A percentile compares a stretch with the other conserved stretches of the same genome.
Conservation (phyloP, 2,329 filamentous ascomycete species). For the Alternaria tenuissima region DNA sequence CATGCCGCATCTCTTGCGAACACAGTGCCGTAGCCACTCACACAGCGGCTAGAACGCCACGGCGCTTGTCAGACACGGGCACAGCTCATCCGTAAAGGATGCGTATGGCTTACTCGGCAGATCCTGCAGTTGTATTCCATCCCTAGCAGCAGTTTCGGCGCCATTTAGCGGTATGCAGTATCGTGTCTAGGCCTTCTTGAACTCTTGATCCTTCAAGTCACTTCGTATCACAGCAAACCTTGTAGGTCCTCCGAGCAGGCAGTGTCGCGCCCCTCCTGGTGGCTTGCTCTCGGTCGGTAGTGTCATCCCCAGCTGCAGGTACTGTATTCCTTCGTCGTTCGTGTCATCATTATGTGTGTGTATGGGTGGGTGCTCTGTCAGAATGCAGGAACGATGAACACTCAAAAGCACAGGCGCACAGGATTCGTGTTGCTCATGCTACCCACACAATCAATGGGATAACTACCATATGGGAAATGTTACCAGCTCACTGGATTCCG, state of each 20-base stretch:
- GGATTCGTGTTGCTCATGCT: background rate
- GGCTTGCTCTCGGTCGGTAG: constrained; percentile 8
- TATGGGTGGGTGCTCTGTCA: background rate
- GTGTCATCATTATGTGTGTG: background rate
- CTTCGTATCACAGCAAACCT: background rate
- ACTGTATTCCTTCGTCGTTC: constrained; percentile 4
- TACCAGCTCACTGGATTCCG: constrained; percentile 10
- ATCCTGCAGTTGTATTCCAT: constrained; percentile 13
- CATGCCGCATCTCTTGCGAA: background rate
- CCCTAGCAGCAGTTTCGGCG: constrained; percentile 7
- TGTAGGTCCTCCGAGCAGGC: background rate
- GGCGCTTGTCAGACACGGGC: constrained; percentile 19
- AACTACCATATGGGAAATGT: background rate
- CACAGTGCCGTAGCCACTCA: background rate
- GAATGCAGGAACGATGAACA: constrained; percentile 13
- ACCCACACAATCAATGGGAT: background rate
- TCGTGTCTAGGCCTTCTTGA: background rate
- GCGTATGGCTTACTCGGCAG: constrained; percentile 5
- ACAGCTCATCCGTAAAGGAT: constrained; percentile 13
- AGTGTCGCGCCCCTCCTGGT: background rate
- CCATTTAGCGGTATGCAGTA: constrained; percentile 11
- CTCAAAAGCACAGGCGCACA: background rate
- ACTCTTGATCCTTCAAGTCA: constrained; percentile 1
- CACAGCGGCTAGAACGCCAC: constrained; percentile 12
- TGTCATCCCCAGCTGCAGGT: background rate